Base-by-base conservation (phyloP, 2,329 filamentous ascomycete species). In the Pestalotiopsis sp. region DNA sequence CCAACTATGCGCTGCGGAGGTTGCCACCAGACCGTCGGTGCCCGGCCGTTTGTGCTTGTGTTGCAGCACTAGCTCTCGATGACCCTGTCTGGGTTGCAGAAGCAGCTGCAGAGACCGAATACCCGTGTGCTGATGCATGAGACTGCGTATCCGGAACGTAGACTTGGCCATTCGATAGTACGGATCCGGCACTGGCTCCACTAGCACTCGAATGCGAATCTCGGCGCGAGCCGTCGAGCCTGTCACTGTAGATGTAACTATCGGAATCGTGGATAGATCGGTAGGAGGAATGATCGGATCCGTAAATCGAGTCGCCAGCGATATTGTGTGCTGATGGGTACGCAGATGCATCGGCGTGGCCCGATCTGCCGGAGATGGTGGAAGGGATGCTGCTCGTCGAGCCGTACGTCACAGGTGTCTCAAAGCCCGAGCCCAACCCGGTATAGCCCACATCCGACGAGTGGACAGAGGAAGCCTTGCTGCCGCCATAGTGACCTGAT, bases 121-220 rank as follows among this genome's bases (percentile, higher is more conserved):
- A 76, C 25, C 66, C 66, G 36, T 76, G 74, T 1, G 73, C 68
- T 3, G 70, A 59, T 17, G 64, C 69, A 41, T 76, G 71, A 5
- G 69, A 52, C 27, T 76, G 72, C 31, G 39, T 31, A 4, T 77
- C 75, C 3, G 78, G 77, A 0, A 80, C 76, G 69, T 81, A 81
- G 59, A 76, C 68, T 25, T 80, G 78, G 14, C 79, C 78, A 70
- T 79, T 80, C 58, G 78, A 70, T 2, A 80, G 74, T 5, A 76
- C 68, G 4, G 76, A 73, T 17, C 69, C 71, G 64, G 71, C 67
- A 61, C 68, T 71, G 31, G 67, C 70, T 11, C 72, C 71, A n/a
- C 73, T 71, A 52, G 45, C 45, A 64, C 72, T 73, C 2, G 76
- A 74, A 12, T 74, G 74, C 1, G 74, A 75, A 25, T 74, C 73